These are phyloP conservation scores for Dalbergia oliveri DNA, from an alignment of 306 rosid species.

Conservation along the genomic window DNA sequence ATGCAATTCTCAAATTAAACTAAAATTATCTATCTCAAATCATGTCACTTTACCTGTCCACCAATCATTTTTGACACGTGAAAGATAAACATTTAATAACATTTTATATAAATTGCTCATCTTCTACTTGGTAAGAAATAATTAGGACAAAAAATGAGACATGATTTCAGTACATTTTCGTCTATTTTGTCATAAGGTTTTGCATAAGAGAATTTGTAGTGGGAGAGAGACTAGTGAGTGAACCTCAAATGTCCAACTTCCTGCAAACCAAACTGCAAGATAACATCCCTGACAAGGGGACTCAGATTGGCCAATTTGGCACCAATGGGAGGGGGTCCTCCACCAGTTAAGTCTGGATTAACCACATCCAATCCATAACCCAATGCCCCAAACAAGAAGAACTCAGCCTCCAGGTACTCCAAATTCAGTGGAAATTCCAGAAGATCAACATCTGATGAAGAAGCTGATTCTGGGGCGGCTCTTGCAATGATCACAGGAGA, in stretches of 20 bases:
- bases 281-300: constrained; percentile 47
- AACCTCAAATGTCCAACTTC: constrained; percentile 90
- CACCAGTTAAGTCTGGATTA: constrained; percentile 57
- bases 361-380: constrained; percentile 68
- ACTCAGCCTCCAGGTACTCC: constrained; percentile 77
- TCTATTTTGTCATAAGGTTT: too few relatives aligned
- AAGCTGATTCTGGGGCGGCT: not conserved
- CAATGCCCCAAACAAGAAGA: constrained; percentile 67
- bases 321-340: constrained; percentile 78
- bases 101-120: too few relatives aligned
- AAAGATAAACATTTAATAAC: too few relatives aligned
- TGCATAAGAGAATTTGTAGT: too few relatives aligned
- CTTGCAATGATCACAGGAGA: not conserved
- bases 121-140: too few relatives aligned
- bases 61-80: too few relatives aligned
- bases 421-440: constrained; percentile 69
- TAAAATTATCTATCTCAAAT: too few relatives aligned
- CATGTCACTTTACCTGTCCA: too few relatives aligned
- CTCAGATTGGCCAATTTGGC: constrained; percentile 59
- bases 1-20: too few relatives aligned
- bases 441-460: constrained; percentile 49
- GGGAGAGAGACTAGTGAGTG: not conserved
- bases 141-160: too few relatives aligned
- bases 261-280: constrained; percentile 67
- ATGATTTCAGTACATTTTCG: too few relatives aligned